A percentile compares a stretch with the other conserved stretches of the same genome.
Evolutionary conservation across 2,329 filamentous ascomycete genomes (phyloP).

Genomic region (Coniochaeta sp.): DNA sequence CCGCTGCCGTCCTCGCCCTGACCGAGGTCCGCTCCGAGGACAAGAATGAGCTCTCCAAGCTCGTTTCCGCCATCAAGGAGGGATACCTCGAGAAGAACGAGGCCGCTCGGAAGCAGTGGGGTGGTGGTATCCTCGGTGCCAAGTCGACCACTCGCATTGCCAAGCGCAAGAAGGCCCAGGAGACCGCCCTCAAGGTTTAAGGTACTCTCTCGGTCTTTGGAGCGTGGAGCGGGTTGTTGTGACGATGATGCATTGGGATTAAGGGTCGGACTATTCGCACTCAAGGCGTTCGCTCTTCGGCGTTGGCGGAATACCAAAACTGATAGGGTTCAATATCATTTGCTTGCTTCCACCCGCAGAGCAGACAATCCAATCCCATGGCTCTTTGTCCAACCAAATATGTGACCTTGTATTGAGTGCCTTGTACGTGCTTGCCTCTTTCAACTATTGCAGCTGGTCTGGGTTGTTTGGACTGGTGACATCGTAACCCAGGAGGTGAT

Average conservation of each 20-base stretch:
- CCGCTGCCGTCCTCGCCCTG: slow-evolving; percentile 88
- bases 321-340: slow-evolving; percentile 15
- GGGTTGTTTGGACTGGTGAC: no score
- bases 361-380: slow-evolving; percentile 1
- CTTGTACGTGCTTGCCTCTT: no score
- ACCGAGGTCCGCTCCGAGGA: slow-evolving; percentile 98
- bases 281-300: slow-evolving; percentile 22
- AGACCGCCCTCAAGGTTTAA: slow-evolving; percentile 98
- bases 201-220: neutral
- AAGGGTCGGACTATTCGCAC: slow-evolving; percentile 14
- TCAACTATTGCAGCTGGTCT: no score
- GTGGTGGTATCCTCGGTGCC: slow-evolving; percentile 97
- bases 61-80: slow-evolving; percentile 94
- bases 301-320: slow-evolving; percentile 28
- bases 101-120: slow-evolving; percentile 87
- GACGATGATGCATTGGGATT: slow-evolving; percentile 13
- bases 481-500: no score
- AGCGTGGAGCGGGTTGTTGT: no score
- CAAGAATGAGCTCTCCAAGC: slow-evolving; percentile 96
- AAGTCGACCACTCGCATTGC: slow-evolving; percentile 74
- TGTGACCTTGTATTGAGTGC: no score
- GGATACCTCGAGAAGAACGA: slow-evolving; percentile 96
- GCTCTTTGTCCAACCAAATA: neutral
- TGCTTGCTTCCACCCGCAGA: slow-evolving; percentile 10
- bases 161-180: slow-evolving; percentile 93